Evolutionary conservation across 2,329 filamentous ascomycete species (phyloP), one percentile per base, ranked within the genome.

Genomic region (Microdochium bolleyi): DNA sequence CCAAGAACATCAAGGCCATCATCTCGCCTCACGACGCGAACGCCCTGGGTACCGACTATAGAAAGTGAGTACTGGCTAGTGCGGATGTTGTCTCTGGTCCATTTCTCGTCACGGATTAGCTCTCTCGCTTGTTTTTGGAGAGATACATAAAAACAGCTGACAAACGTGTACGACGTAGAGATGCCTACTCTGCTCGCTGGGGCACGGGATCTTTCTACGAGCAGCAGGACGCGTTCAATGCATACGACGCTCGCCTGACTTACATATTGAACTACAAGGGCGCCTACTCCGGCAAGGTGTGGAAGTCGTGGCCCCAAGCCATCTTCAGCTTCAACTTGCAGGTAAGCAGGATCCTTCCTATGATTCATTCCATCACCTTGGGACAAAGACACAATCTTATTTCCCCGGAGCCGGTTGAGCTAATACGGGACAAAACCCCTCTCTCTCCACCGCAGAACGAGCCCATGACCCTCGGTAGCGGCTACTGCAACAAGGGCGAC

Each of bases 251-350:
- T 27, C 63, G 65, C 19, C 57, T 68, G 19, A 54, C 58, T 24
- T 54, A 62, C 52, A 65, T 67, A 51, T 50, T 68, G 10, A 64
- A 64, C 54, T 67, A 68, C 56, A 56, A 60, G 30, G 66, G 65
- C 24, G 58, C 58, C 9, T 52, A 59, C 52, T 66, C 64, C 9
- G 61, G 62, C 50, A 56, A 64, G 44, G 56, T 62, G 3, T 68
- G 66, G 66, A 66, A 66, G 49, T 51, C 60, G 8, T 68, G 64
- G 65, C 57, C 54, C 51, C 56, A 64, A 8, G 65, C 61, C 46
- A 68, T 68, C 53, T 54, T 66, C 52, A 63, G 60, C 22, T 68
- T 68, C 52, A 63, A 68, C 52, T 52, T 68, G 3, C 63, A 68
- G 51, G 57, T 60, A 53, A 48, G 52, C 49, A 24, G 38, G 8